Base-by-base conservation (phyloP, 257 asterid species). In the Buddleja alternifolia region DNA sequence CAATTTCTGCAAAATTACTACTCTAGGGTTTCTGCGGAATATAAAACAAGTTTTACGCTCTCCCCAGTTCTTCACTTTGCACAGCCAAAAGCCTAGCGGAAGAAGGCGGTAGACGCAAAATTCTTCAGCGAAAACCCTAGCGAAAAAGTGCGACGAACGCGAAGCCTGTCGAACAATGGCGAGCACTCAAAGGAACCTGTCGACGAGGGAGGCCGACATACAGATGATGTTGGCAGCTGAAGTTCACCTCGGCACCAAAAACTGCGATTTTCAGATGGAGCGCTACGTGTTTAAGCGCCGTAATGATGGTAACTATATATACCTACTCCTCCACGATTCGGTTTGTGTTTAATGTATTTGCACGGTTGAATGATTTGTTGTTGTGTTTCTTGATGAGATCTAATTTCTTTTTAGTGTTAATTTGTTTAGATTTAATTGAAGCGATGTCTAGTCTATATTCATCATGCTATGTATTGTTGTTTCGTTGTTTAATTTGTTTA, bases 211-310 rank as follows among this genome's bases (percentile, higher is more conserved):
- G 67, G 71, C 78, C 17, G 81, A 79, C 24, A 75, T 79, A 10
- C 84, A 63, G 67, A 52, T 79, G 76, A 61, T 79, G 80, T 63
- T 79, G 80, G 84, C 81, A 0, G 66, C 80, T 19, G 75, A 79
- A 41, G 77, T 41, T 45, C 79, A 78, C 67, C 79, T 78, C 64
- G 79, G 83, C 46, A 78, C 82, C 67, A 78, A 78, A 29, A 78
- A 78, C 63, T 73, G 77, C 24, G 62, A 78, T 19, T 73, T 44
- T 39, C 79, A 73, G 73, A 78, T 78, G 77, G 79, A 70, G 74
- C 74, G 79, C 14, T 78, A 73, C 71, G 76, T 58, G 40, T 78
- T 78, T 57, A 78, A 73, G 64, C 75, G 79, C 74, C 75, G 83
- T 10, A 66, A 74, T 29, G 80, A 74, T 11, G 80, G 80, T 74